Conservation (phyloP, 2,329 filamentous ascomycete species). For the Furcasterigmium furcatum region DNA sequence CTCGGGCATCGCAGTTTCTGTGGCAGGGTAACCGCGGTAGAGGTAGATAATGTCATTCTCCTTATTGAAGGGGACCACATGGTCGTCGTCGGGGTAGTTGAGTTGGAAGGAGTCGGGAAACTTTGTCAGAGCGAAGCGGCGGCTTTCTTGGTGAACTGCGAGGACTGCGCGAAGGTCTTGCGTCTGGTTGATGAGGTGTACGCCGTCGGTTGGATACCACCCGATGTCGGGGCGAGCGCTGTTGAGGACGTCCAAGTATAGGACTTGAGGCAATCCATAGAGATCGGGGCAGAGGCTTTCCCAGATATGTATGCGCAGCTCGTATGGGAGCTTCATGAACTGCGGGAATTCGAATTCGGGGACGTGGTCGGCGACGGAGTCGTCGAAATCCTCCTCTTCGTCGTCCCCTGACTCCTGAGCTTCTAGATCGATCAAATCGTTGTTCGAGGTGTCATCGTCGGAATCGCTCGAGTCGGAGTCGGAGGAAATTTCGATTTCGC, state of each 20-base stretch:
- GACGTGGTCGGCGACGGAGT: too few species aligned
- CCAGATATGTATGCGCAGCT: conserved; percentile 30
- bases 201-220: conserved; percentile 15
- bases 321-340: conserved; percentile 25
- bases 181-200: conserved; percentile 22
- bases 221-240: conserved; percentile 4
- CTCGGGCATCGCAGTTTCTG: neutral
- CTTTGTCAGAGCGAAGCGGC: conserved; percentile 21
- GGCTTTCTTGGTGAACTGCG: conserved; percentile 30
- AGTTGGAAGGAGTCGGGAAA: conserved; percentile 29
- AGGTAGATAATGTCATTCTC: conserved; percentile 23
- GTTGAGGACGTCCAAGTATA: conserved; percentile 18
- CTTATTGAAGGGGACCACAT: conserved; percentile 24
- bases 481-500: too few species aligned
- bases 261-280: conserved; percentile 18
- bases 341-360: conserved; percentile 11
- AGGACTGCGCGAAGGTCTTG: conserved; percentile 22
- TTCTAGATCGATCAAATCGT: too few species aligned
- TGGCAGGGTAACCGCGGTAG: neutral
- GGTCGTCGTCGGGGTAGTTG: conserved; percentile 13
- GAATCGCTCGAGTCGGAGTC: too few species aligned
- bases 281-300: conserved; percentile 25
- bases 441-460: too few species aligned
- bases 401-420: too few species aligned
- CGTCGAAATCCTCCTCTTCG: too few species aligned